A percentile compares a stretch with the other conserved stretches of the same genome.
Evolutionary conservation across 1,284 basidiomycete species (phyloP).

Genomic region (Golubevia pallescens): DNA sequence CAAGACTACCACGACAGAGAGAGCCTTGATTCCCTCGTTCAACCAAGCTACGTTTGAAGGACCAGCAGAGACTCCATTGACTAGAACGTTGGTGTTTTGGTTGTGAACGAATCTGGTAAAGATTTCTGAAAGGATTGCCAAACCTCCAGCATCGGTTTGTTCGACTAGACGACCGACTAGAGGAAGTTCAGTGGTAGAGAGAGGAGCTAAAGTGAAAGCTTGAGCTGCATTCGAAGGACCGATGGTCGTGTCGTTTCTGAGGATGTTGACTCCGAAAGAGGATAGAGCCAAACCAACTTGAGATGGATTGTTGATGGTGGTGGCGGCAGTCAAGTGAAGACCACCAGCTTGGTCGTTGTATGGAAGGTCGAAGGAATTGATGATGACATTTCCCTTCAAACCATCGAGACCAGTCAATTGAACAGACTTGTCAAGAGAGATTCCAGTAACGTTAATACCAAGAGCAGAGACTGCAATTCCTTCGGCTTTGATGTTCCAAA

Average conservation of each 20-base stretch:
- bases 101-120: conserved; percentile 58
- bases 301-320: conserved; percentile 57
- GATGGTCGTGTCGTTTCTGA: conserved; percentile 34
- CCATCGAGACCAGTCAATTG: conserved; percentile 56
- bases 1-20: conserved; percentile 37
- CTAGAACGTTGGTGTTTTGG: conserved; percentile 30
- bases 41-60: conserved; percentile 54
- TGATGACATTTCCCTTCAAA: conserved; percentile 45
- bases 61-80: conserved; percentile 53
- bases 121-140: conserved; percentile 46
- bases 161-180: conserved; percentile 46
- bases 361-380: conserved; percentile 59
- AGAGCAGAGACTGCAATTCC: conserved; percentile 36
- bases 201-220: conserved; percentile 42
- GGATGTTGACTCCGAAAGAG: conserved; percentile 45
- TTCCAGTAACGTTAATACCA: conserved; percentile 39
- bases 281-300: conserved; percentile 58
- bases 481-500: conserved; percentile 54
- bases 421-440: conserved; percentile 53
- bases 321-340: conserved; percentile 48
- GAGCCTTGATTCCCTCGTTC: conserved; percentile 58
- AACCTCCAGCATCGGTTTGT: conserved; percentile 30
- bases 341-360: conserved; percentile 58
- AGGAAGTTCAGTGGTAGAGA: conserved; percentile 45
- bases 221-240: conserved; percentile 44